These are phyloP conservation scores for Pichia inconspicua DNA, from an alignment of 1,139 yeast genomes.

Conservation along the genomic window DNA sequence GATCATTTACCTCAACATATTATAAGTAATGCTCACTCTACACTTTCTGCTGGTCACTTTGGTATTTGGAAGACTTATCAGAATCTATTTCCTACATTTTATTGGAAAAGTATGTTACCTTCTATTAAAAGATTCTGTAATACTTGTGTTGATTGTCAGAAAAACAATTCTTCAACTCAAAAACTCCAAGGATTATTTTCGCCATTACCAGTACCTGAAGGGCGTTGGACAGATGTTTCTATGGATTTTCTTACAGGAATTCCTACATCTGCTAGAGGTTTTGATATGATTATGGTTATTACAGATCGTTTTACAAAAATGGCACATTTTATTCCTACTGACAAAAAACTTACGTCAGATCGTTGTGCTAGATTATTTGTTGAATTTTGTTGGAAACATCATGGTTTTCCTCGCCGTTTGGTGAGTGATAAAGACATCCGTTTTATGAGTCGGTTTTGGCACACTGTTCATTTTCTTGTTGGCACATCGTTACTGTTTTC, in stretches of 20 bases:
- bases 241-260: conserved; percentile 4
- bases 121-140: neutral
- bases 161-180: neutral
- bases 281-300: conserved; percentile 1
- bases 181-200: conserved; percentile 1
- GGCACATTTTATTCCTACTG: conserved; percentile 3
- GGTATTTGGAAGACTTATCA: conserved; percentile 1
- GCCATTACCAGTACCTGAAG: conserved; percentile 1
- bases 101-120: conserved; percentile 1
- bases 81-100: neutral
- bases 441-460: neutral
- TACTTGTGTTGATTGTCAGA: conserved; percentile 1
- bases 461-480: neutral
- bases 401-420: neutral
- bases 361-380: neutral
- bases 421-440: neutral
- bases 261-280: neutral
- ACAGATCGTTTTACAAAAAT: conserved; percentile 4
- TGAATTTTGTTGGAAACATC: neutral
- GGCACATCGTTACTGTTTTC: neutral
- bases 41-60: conserved; percentile 1
- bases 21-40: neutral
- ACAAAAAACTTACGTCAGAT: neutral
- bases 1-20: neutral
- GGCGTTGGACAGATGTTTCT: conserved; percentile 6